Conservation (phyloP, 345 rosid genomes). For the Gossypium stocksii region DNA sequence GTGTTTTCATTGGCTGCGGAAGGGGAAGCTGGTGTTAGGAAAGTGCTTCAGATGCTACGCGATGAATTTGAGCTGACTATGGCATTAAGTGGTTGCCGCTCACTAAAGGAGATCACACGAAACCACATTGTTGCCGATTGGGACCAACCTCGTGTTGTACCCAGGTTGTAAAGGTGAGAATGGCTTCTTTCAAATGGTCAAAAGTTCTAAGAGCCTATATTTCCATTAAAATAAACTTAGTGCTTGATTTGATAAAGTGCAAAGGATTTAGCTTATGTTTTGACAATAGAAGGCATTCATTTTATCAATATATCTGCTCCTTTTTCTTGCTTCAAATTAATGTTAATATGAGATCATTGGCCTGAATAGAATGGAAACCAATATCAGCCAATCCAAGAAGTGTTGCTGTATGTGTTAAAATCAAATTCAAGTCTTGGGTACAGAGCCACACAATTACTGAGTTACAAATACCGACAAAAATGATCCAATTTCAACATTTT, state of each 20-base stretch:
- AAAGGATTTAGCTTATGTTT: neutral
- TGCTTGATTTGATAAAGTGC: neutral
- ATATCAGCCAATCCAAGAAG: neutral
- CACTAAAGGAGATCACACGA: slow-evolving; percentile 75
- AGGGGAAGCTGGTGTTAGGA: slow-evolving; percentile 61
- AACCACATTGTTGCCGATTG: slow-evolving; percentile 62
- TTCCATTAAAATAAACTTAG: neutral
- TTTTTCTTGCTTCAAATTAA: neutral
- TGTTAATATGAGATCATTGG: neutral
- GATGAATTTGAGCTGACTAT: slow-evolving; percentile 68
- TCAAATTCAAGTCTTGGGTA: too few relatives aligned
- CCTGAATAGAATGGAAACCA: neutral
- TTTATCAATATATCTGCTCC: neutral
- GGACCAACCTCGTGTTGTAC: slow-evolving; percentile 48
- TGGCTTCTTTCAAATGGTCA: neutral
- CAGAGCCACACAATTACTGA: too few relatives aligned
- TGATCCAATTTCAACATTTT: too few relatives aligned
- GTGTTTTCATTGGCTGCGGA: slow-evolving; percentile 67
- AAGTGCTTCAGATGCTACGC: slow-evolving; percentile 57
- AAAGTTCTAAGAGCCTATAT: neutral
- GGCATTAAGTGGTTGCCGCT: slow-evolving; percentile 74
- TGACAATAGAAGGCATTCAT: neutral
- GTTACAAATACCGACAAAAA: too few relatives aligned
- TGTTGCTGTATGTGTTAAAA: neutral
- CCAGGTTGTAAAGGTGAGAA: slow-evolving; percentile 44